A percentile compares a stretch with the other conserved stretches of the same genome.
phyloP scores from a whole-genome alignment of 768 basidiomycete species.

The Hortiboletus flavorubellus region DNA sequence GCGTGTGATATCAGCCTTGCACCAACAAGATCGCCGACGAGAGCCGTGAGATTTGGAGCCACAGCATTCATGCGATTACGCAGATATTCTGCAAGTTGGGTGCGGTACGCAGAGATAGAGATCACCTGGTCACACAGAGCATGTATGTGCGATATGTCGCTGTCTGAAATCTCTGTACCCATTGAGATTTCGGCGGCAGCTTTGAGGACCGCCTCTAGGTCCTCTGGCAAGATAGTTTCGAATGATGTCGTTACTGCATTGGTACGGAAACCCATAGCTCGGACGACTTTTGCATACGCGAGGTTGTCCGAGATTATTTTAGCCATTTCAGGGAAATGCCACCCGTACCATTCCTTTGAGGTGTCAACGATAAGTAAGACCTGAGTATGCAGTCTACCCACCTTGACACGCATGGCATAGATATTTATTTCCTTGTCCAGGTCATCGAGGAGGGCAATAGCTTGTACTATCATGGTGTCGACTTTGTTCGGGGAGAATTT shows the following conservation, averaged over 20 bases:
- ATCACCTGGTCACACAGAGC: conserved; percentile 98
- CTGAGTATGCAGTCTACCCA: conserved; percentile 32
- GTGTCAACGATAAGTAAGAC: not conserved
- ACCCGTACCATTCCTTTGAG: conserved; percentile 97
- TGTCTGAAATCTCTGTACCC: conserved; percentile 99
- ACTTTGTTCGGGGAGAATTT: conserved; percentile 99
- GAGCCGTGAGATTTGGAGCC: conserved; percentile 91
- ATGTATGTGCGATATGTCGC: conserved; percentile 95
- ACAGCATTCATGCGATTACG: conserved; percentile 98
- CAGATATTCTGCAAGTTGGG: conserved; percentile 94
- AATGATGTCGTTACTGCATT: conserved; percentile 87
- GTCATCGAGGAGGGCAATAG: conserved; percentile 95
- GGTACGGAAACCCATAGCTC: conserved; percentile 94
- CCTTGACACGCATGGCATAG: conserved; percentile 98
- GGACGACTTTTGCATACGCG: conserved; percentile 94
- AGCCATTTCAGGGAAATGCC: conserved; percentile 99
- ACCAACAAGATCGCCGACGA: conserved; percentile 76
- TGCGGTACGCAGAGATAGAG: conserved; percentile 90
- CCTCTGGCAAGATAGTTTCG: conserved; percentile 90
- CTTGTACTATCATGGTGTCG: conserved; percentile 99
- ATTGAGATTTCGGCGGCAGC: conserved; percentile 97
- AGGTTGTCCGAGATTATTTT: conserved; percentile 98
- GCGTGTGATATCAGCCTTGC: conserved; percentile 74
- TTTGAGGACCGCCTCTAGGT: conserved; percentile 92
- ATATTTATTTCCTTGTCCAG: conserved; percentile 99